Conservation (phyloP, 345 rosid species). For the Eucalyptus leucophloia region DNA sequence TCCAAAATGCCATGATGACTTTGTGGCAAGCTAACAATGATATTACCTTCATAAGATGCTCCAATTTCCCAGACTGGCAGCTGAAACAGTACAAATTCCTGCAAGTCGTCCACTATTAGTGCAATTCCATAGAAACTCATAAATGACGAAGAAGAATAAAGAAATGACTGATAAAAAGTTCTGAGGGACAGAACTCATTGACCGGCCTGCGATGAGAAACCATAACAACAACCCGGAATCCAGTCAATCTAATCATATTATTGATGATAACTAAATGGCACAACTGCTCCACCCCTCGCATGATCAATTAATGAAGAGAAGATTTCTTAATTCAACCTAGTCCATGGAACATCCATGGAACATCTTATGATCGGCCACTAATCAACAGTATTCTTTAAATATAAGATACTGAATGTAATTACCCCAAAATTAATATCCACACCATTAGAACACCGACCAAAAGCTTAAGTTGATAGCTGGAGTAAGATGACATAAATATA, state of each 20-base stretch:
- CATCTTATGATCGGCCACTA: background rate
- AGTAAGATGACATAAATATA: background rate
- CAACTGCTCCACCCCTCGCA: background rate
- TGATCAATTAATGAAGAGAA: background rate
- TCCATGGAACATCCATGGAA: background rate
- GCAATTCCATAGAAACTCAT: background rate
- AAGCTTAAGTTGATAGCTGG: background rate
- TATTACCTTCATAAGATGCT: conserved; percentile 92
- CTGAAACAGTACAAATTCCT: conserved; percentile 95
- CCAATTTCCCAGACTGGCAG: conserved; percentile 82
- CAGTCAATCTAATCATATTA: background rate
- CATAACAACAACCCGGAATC: background rate
- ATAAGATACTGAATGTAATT: background rate
- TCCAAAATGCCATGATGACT: background rate
- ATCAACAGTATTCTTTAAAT: background rate
- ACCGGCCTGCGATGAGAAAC: background rate
- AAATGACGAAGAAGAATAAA: background rate
- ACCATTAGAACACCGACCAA: background rate
- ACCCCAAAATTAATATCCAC: background rate
- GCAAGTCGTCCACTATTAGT: conserved; percentile 1
- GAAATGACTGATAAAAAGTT: background rate
- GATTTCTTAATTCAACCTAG: background rate
- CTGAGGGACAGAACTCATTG: background rate
- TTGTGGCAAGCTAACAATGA: background rate
- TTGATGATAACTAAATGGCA: background rate